These are phyloP conservation scores for Mesotaenium endlicherianum DNA, from an alignment of 139 green algal species.

Conservation along the genomic window DNA sequence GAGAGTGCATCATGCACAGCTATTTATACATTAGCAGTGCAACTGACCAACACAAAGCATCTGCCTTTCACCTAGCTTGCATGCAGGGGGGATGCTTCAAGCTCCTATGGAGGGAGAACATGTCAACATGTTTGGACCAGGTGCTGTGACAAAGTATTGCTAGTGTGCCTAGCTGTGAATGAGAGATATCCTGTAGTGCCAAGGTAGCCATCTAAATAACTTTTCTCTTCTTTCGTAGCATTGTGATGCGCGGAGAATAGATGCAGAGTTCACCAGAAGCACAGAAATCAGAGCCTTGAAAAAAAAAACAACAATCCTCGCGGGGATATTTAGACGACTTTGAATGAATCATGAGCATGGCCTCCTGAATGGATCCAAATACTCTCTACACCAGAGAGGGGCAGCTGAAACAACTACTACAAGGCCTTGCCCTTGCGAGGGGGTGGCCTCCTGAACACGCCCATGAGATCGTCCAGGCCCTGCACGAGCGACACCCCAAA, in stretches of 20 bases:
- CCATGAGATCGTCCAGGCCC: conserved; percentile 36
- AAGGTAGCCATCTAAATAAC: not conserved
- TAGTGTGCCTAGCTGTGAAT: not conserved
- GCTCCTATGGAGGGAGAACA: not conserved
- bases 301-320: no score
- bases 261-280: not conserved
- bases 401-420: no score
- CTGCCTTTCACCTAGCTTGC: not conserved
- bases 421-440: conserved; percentile 9
- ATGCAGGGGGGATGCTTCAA: not conserved
- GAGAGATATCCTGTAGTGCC: not conserved
- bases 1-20: not conserved
- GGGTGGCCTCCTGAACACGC: conserved; percentile 15
- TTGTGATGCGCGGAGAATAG: not conserved
- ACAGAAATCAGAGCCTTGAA: no score
- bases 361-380: no score
- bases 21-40: not conserved
- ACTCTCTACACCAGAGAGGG: no score
- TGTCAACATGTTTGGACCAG: no score
- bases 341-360: no score
- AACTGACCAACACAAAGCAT: not conserved
- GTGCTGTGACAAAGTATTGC: not conserved
- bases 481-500: conserved; percentile 8
- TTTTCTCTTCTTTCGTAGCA: not conserved
- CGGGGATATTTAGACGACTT: no score